These are phyloP conservation scores for Salix dunnii DNA, from an alignment of 345 rosid species.

Conservation along the genomic window DNA sequence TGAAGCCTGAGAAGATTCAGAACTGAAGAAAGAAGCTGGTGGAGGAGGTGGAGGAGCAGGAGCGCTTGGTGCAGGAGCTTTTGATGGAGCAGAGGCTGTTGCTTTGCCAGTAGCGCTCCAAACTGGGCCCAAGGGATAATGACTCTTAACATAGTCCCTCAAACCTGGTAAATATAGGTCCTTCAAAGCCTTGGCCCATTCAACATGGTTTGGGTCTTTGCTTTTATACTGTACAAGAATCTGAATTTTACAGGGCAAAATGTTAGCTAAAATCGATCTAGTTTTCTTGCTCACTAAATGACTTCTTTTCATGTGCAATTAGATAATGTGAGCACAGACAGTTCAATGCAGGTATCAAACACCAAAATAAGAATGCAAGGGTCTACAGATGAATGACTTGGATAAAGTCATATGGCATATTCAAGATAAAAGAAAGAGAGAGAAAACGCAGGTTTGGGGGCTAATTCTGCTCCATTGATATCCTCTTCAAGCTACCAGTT, in stretches of 20 bases:
- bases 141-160: conserved; percentile 81
- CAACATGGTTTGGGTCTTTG: conserved; percentile 84
- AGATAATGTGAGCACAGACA: not conserved
- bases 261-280: conserved; percentile 12
- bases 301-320: not conserved
- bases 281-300: not conserved
- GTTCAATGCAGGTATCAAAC: not conserved
- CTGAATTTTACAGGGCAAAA: conserved; percentile 34
- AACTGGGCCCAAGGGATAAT: conserved; percentile 86
- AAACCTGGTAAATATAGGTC: conserved; percentile 89
- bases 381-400: not conserved
- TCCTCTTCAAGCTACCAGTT: not conserved
- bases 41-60: conserved; percentile 96
- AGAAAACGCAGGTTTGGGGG: not conserved
- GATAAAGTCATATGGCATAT: not conserved
- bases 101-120: conserved; percentile 69
- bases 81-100: conserved; percentile 46
- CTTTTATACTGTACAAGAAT: conserved; percentile 79
- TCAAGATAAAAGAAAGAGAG: not conserved
- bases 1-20: conserved; percentile 67
- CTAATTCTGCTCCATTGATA: not conserved
- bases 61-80: conserved; percentile 51
- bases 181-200: conserved; percentile 97
- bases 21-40: conserved; percentile 62
- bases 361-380: not conserved